Conservation (phyloP, 257 asterid genomes). For the Paulownia fortunei region DNA sequence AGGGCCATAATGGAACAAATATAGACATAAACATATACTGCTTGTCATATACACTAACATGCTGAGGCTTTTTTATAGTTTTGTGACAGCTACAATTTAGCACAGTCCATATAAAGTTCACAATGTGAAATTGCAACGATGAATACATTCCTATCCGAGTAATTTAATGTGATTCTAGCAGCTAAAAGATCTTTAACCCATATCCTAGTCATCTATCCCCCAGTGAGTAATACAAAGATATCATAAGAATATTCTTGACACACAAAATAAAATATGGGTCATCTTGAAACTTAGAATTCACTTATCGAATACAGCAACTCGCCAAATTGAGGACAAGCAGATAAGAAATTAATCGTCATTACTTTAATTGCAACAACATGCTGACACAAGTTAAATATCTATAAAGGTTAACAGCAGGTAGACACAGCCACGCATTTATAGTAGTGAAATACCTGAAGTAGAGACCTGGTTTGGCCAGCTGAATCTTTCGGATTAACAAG, state of each 20-base stretch:
- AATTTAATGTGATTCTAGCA: neutral
- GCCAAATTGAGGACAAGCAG: neutral
- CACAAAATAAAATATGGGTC: neutral
- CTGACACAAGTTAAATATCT: neutral
- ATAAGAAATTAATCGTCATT: neutral
- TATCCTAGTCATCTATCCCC: neutral
- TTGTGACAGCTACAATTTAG: conserved; percentile 1
- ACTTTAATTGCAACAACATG: neutral
- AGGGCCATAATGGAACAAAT: neutral
- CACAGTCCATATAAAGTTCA: neutral
- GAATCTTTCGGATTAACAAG: conserved; percentile 80
- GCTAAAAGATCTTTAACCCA: neutral
- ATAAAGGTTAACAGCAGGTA: too few relatives aligned
- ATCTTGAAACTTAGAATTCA: neutral
- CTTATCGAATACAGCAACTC: neutral
- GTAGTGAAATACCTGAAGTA: conserved; percentile 65
- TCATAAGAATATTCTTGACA: neutral
- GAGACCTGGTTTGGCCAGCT: conserved; percentile 54
- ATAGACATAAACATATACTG: neutral
- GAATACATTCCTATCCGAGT: neutral
- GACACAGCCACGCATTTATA: too few relatives aligned
- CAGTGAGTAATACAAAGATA: neutral
- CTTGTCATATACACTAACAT: neutral
- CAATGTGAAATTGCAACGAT: neutral
- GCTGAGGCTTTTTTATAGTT: neutral